phyloP scores from a whole-genome alignment of 176 grass and related monocot genomes.

The Juncus inflexus region DNA sequence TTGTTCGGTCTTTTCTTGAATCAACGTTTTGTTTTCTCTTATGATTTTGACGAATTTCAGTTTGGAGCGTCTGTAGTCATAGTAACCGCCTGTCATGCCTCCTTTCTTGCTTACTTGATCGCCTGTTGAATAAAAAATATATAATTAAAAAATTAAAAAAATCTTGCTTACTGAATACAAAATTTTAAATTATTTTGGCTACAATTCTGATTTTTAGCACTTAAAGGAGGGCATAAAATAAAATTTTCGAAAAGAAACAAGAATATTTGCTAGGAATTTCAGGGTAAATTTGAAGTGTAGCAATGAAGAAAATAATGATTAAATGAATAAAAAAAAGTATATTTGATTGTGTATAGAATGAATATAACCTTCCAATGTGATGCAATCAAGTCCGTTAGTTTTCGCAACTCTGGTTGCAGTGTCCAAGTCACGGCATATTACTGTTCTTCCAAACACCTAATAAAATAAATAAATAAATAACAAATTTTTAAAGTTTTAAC shows the following conservation, averaged over 20 bases:
- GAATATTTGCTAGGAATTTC: too few species aligned
- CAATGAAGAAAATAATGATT: too few species aligned
- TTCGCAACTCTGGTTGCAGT: constrained; percentile 80
- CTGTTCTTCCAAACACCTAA: constrained; percentile 98
- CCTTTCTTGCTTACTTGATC: constrained; percentile 96
- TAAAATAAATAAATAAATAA: too few species aligned
- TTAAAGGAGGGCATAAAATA: too few species aligned
- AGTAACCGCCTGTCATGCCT: constrained; percentile 98
- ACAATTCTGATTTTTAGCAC: too few species aligned
- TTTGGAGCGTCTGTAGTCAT: constrained; percentile 88
- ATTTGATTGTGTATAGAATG: constrained; percentile 27
- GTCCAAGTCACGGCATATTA: constrained; percentile 95
- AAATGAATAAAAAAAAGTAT: not conserved
- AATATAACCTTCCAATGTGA: constrained; percentile 74
- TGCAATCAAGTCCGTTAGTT: constrained; percentile 83
- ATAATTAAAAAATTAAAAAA: constrained; percentile 9
- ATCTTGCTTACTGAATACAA: not conserved
- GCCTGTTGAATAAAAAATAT: constrained; percentile 51
- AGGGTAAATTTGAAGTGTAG: too few species aligned
- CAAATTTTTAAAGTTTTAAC: too few species aligned
- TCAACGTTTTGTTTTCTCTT: constrained; percentile 63
- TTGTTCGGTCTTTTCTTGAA: constrained; percentile 59
- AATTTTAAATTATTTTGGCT: too few species aligned
- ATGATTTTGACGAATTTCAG: constrained; percentile 89
- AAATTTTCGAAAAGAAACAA: too few species aligned